These are phyloP conservation scores for Teratosphaeria nubilosa DNA, from an alignment of 2,329 filamentous ascomycete genomes.

Conservation along the genomic window DNA sequence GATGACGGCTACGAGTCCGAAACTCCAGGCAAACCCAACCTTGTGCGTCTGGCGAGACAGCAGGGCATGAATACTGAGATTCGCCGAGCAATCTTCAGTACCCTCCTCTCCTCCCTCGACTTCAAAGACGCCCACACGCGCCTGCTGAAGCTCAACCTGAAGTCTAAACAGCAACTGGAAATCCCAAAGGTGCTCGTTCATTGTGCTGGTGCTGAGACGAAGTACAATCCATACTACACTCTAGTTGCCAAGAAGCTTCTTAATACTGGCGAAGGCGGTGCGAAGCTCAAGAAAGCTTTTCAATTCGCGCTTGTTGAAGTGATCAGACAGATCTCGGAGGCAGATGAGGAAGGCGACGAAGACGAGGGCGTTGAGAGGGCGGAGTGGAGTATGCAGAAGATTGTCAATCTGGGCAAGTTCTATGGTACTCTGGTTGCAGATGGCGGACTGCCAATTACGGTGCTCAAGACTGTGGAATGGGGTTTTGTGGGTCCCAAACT, in stretches of 20 bases:
- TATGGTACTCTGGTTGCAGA: constrained; percentile 54
- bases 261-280: constrained; percentile 40
- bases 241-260: constrained; percentile 73
- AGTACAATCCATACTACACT: constrained; percentile 90
- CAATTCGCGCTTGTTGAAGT: constrained; percentile 79
- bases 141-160: constrained; percentile 71
- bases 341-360: constrained; percentile 52
- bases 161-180: constrained; percentile 75
- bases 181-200: constrained; percentile 81
- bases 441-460: constrained; percentile 46
- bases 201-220: constrained; percentile 70
- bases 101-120: constrained; percentile 76
- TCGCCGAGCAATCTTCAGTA: constrained; percentile 83
- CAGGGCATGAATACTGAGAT: constrained; percentile 82
- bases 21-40: constrained; percentile 42
- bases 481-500: constrained; percentile 60
- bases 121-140: constrained; percentile 74
- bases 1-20: constrained; percentile 15
- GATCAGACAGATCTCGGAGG: constrained; percentile 62
- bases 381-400: constrained; percentile 44
- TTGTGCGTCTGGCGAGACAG: constrained; percentile 60
- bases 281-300: constrained; percentile 70
- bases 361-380: constrained; percentile 44
- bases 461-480: constrained; percentile 63
- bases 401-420: constrained; percentile 60